Evolutionary conservation across 306 rosid genomes (phyloP).

Genomic region (Trifolium dubium): DNA sequence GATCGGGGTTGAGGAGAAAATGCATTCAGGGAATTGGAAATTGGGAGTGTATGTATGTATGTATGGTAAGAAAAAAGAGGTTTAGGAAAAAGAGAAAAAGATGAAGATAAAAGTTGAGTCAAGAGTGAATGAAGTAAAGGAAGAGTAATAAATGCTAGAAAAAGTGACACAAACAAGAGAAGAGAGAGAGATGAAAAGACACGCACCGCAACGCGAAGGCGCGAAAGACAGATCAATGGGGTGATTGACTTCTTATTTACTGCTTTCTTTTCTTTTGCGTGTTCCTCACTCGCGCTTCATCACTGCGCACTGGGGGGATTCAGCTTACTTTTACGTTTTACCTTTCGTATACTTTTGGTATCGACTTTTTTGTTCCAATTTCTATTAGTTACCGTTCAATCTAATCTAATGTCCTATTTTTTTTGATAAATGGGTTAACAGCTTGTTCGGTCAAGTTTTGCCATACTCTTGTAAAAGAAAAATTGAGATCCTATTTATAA

Average conservation of each 20-base stretch:
- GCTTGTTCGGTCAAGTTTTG: too few relatives aligned
- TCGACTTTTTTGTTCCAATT: background rate
- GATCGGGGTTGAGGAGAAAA: slow-evolving; percentile 25
- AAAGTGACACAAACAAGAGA: background rate
- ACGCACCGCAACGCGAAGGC: slow-evolving; percentile 34
- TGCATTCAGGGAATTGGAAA: slow-evolving; percentile 32
- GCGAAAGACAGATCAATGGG: background rate
- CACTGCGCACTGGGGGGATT: background rate
- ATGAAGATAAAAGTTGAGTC: background rate
- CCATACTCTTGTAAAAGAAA: too few relatives aligned
- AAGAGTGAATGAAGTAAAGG: slow-evolving; percentile 16
- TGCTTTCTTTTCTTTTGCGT: slow-evolving; percentile 22
- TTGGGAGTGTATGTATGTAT: too few relatives aligned
- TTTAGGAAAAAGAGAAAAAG: background rate
- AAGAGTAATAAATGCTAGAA: background rate
- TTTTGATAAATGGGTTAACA: too few relatives aligned
- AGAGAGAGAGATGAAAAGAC: background rate
- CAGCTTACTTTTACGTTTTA: background rate
- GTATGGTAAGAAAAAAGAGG: background rate
- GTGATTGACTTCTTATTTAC: slow-evolving; percentile 19
- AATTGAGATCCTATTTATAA: too few relatives aligned
- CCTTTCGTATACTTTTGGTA: background rate
- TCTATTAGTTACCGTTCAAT: too few relatives aligned
- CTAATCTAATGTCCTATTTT: too few relatives aligned
- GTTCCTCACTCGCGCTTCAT: slow-evolving; percentile 10